Evolutionary conservation across 1,284 basidiomycete genomes (phyloP), one percentile per base, ranked within the genome.

Genomic region (Phylloporus gajari): DNA sequence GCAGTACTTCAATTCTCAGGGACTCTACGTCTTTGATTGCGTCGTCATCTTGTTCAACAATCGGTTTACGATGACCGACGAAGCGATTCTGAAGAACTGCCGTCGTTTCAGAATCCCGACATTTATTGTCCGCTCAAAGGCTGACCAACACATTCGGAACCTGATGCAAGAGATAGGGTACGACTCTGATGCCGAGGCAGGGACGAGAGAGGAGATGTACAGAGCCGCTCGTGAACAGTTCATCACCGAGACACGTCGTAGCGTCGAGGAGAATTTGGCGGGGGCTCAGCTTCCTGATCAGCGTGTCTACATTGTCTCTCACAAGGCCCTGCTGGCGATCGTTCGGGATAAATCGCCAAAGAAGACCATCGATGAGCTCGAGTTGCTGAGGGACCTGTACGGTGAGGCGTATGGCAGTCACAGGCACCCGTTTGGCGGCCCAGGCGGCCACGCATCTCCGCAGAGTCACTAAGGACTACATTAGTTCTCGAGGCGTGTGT

Each of bases 1-100:
- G 83, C 78, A 81, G 46, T 85, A 84, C 68, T 85, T 85, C 73
- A 84, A 83, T 42, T 69, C 79, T 15, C 82, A 85, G 67, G 82
- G 83, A 12, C 77, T 84, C 59, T 84, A 82, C 46, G 75, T 84
- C 65, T 84, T 84, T 68, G 83, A 85, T 61, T 80, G 75, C 48
- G 69, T 84, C 75, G 68, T 84, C 64, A 75, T 82, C 12, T 70
- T 82, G 3, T 72, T 82, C 73, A 75, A 82, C 67, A 80, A 72
- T 38, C 82, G 80, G 3, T 83, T 81, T 60, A 81, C 81, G 9
- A 81, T 78, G 75, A 81, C 79, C 13, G 82, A 82, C 58, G 70
- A 75, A 53, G 80, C 80, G 21, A 81, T 81, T 30, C 60, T 81
- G n/a, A 46, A 70, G 3, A 84, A 81, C 69, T 78, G 76, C 56